A percentile compares a stretch with the other conserved stretches of the same genome.
phyloP scores from a whole-genome alignment of 2,329 filamentous ascomycete genomes.

The Alternaria dauci region DNA sequence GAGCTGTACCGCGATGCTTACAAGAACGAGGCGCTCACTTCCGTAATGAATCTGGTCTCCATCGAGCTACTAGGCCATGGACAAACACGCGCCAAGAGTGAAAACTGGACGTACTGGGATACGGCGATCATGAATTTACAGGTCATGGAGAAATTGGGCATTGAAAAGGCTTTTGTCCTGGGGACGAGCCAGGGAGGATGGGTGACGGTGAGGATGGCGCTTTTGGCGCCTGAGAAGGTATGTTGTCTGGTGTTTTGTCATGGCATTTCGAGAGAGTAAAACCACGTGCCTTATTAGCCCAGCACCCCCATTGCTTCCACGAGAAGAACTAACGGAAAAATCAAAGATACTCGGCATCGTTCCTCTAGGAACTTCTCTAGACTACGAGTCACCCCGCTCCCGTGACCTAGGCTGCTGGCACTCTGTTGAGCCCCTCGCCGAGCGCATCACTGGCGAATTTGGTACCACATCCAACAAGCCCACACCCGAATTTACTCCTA shows the following conservation, averaged over 20 bases:
- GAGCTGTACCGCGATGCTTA: slow-evolving; percentile 57
- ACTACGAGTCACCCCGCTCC: slow-evolving; percentile 57
- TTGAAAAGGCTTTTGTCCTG: slow-evolving; percentile 57
- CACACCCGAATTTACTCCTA: slow-evolving; percentile 55
- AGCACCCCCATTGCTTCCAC: not conserved
- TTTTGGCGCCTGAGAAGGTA: slow-evolving; percentile 59
- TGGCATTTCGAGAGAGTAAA: not conserved
- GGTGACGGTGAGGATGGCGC: slow-evolving; percentile 61
- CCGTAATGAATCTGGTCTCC: slow-evolving; percentile 59
- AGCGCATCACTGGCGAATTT: slow-evolving; percentile 52
- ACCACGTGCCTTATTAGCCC: not conserved
- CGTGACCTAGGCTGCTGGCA: slow-evolving; percentile 61
- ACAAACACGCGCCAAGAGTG: slow-evolving; percentile 54
- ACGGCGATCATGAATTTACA: slow-evolving; percentile 58
- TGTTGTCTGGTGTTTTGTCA: not conserved
- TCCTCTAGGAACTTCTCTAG: slow-evolving; percentile 62
- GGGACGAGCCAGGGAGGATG: slow-evolving; percentile 65
- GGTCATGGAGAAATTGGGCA: slow-evolving; percentile 52
- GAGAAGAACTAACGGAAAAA: not conserved
- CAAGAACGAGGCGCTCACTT: slow-evolving; percentile 45
- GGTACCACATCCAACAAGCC: slow-evolving; percentile 41
- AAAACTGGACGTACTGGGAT: slow-evolving; percentile 65
- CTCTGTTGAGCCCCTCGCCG: slow-evolving; percentile 43
- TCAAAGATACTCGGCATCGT: slow-evolving; percentile 60
- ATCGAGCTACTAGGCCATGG: slow-evolving; percentile 65